Evolutionary conservation across 2,329 filamentous ascomycete species (phyloP).

Genomic region (Pseudogymnoascus destructans): DNA sequence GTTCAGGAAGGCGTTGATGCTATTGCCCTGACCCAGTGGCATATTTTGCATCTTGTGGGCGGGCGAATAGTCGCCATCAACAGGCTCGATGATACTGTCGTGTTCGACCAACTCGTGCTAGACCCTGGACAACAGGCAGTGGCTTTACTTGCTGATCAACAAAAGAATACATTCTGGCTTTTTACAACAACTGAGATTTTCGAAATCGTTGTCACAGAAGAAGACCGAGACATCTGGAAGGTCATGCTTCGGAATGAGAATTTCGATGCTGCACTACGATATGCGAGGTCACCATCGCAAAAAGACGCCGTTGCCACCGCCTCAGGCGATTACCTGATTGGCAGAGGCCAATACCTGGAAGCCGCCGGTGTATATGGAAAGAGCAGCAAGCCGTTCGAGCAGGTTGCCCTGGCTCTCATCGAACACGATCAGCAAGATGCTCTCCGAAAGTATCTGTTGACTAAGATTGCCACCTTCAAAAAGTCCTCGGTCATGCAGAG

Average conservation of each 20-base stretch:
- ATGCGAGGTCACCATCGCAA: slow-evolving; percentile 66
- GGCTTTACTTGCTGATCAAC: slow-evolving; percentile 77
- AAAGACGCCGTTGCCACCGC: slow-evolving; percentile 86
- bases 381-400: slow-evolving; percentile 93
- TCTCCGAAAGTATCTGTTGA: slow-evolving; percentile 73
- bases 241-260: slow-evolving; percentile 78
- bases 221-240: slow-evolving; percentile 88
- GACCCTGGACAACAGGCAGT: slow-evolving; percentile 66
- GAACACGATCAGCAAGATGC: slow-evolving; percentile 85
- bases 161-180: slow-evolving; percentile 96
- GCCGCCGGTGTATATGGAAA: slow-evolving; percentile 85
- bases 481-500: slow-evolving; percentile 82
- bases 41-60: slow-evolving; percentile 73
- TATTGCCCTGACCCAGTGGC: slow-evolving; percentile 84
- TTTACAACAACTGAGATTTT: slow-evolving; percentile 87
- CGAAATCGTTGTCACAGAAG: slow-evolving; percentile 81
- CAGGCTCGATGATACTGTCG: slow-evolving; percentile 68
- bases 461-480: slow-evolving; percentile 70
- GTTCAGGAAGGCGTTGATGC: slow-evolving; percentile 63
- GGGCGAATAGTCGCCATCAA: slow-evolving; percentile 76
- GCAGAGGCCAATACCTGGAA: slow-evolving; percentile 69
- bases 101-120: slow-evolving; percentile 79
- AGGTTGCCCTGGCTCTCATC: slow-evolving; percentile 83
- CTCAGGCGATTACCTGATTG: slow-evolving; percentile 77
- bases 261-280: slow-evolving; percentile 77